Percentiles rank a stretch among this genome's conserved stretches.
phyloP scores from a whole-genome alignment of 306 rosid species.

The Fagus sylvatica region DNA sequence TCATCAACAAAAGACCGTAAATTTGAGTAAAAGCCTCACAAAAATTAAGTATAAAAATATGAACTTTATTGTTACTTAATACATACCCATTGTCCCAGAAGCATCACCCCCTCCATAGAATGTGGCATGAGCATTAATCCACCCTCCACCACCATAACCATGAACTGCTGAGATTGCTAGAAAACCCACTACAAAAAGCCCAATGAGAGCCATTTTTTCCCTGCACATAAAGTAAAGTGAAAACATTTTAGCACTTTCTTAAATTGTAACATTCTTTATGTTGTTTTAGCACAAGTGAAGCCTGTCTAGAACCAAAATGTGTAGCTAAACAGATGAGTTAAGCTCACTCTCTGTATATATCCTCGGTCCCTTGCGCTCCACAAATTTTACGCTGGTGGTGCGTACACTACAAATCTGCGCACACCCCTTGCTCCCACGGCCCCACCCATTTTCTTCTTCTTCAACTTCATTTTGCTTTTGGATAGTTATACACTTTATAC shows the following conservation, averaged over 20 bases:
- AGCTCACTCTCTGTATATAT: background rate
- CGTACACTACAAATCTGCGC: conserved; percentile 5
- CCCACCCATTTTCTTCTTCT: too few species aligned
- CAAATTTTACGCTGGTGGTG: conserved; percentile 14
- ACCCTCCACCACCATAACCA: conserved; percentile 67
- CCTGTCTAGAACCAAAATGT: too few species aligned
- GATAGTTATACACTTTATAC: too few species aligned
- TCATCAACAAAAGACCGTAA: too few species aligned
- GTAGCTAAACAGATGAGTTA: too few species aligned
- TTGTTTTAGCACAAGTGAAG: background rate
- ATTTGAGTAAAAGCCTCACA: too few species aligned
- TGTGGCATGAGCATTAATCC: conserved; percentile 89
- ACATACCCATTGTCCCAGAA: conserved; percentile 97
- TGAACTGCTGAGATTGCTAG: conserved; percentile 54
- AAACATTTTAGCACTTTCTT: conserved; percentile 17
- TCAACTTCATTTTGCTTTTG: too few species aligned
- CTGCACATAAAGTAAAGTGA: conserved; percentile 40
- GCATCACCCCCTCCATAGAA: conserved; percentile 98
- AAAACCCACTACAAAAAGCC: conserved; percentile 42
- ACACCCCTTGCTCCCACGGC: background rate
- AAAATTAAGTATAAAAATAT: background rate
- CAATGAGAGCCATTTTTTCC: conserved; percentile 57
- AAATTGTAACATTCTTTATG: conserved; percentile 8
- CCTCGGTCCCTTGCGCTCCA: conserved; percentile 9
- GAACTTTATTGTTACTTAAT: background rate